Evolutionary conservation across 352 stramenopile genomes (phyloP), one percentile per base, ranked within the genome.

Genomic region (Pythium utonaiense): DNA sequence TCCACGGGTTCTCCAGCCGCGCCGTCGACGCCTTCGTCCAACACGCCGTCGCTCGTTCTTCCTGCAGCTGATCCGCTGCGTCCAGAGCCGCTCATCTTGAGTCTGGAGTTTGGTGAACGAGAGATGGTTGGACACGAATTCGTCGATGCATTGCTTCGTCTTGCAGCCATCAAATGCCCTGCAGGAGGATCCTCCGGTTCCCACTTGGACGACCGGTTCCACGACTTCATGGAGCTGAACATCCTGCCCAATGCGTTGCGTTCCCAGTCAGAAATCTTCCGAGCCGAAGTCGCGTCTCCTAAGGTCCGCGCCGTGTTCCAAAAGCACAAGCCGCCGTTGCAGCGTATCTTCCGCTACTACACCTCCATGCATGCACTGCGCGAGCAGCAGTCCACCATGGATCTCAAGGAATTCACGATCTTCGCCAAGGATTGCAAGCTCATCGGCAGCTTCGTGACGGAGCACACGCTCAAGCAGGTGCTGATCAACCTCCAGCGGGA

Each of bases 301-400:
- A 88, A 91, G 41, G 73, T 93, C 24, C 79, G 77, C 3, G 80
- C 80, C 7, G 78, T 93, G 5, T 91, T 89, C 59, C 77, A 89
- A 40, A 74, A 80, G 28, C 75, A 90, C 72, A 93, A 93, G 52
- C 64, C 60, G 16, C 55, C 66, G 17, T 75, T 93, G 19, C 84
- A 91, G 57, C 69, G 74, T n/a, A 66, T 91, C 27, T 93, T 93
- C 49, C 78, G 80, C 8, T 93, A 93, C 62, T 93, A 91, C 60
- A 71, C 82, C 27, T 87, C 77, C 17, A 90, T 93, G 81, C 75
- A 91, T 50, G 71, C 74, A 16, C 64, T 88, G 30, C 83, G 80
- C 27, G 80, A 91, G 67, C 74, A 86, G 53, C 80, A 89, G 56
- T 91, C 81, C 36, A 90, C 83, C n/a, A 74, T 93, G 30, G 69